Evolutionary conservation across 768 basidiomycete genomes (phyloP).

Genomic region (Dictyophora rubrovolvata): DNA sequence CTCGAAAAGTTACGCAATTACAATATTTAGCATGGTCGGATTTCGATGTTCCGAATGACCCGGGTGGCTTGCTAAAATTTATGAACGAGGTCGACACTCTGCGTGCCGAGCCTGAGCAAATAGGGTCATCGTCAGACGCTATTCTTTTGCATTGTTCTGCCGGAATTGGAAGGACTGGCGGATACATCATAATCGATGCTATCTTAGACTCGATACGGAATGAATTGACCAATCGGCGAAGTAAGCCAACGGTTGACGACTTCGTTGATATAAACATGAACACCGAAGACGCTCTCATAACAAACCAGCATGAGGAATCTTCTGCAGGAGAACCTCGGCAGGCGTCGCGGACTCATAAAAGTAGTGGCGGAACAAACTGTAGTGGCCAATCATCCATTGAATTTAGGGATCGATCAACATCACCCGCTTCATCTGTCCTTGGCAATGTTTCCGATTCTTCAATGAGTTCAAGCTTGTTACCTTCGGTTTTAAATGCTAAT

Average conservation of each 20-base stretch:
- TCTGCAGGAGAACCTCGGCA: neutral
- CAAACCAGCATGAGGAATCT: neutral
- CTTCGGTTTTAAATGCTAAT: neutral
- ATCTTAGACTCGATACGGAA: slow-evolving; percentile 64
- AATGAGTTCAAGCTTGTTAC: neutral
- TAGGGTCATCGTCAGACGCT: slow-evolving; percentile 32
- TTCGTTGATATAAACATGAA: neutral
- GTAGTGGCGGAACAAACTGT: neutral
- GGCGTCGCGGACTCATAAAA: neutral
- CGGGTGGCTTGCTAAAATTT: slow-evolving; percentile 62
- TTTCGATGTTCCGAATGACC: slow-evolving; percentile 85
- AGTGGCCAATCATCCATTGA: neutral
- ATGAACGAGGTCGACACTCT: slow-evolving; percentile 55
- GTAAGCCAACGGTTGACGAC: neutral
- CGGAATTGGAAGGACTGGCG: slow-evolving; percentile 90
- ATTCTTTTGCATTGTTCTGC: slow-evolving; percentile 86
- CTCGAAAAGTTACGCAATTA: slow-evolving; percentile 70
- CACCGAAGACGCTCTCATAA: neutral
- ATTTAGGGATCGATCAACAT: neutral
- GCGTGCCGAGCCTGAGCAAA: slow-evolving; percentile 17
- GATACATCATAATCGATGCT: slow-evolving; percentile 84
- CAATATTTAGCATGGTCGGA: slow-evolving; percentile 97
- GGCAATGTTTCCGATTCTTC: slow-evolving; percentile 2
- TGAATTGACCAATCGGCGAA: slow-evolving; percentile 32
- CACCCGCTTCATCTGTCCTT: neutral